Percentiles rank a stretch among this genome's conserved stretches.
phyloP scores from a whole-genome alignment of 495 filamentous ascomycete species.

The Penicillium silybi region DNA sequence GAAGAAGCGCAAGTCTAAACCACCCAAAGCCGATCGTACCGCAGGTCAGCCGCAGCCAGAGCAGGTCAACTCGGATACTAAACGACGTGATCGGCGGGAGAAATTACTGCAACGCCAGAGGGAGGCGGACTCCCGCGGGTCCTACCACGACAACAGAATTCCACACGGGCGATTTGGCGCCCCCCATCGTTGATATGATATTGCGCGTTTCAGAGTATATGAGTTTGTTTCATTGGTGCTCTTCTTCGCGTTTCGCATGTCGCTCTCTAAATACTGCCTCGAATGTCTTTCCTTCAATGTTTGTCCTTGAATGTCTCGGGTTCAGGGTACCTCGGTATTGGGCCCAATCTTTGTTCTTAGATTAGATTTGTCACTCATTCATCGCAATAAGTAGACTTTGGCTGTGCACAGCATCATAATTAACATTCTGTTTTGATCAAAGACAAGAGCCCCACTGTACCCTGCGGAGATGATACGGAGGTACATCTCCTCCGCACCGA shows the following conservation, averaged over 20 bases:
- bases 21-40: neutral
- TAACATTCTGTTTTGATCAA: neutral
- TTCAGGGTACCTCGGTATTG: neutral
- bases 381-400: neutral
- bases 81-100: conserved; percentile 25
- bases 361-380: neutral
- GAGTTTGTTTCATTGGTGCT: neutral
- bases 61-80: conserved; percentile 25
- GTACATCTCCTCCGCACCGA: conserved; percentile 5
- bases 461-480: neutral
- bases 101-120: conserved; percentile 8
- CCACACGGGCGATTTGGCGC: conserved; percentile 8
- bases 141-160: conserved; percentile 13
- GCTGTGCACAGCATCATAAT: neutral
- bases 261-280: neutral
- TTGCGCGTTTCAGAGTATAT: neutral
- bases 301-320: neutral
- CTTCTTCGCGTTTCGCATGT: neutral
- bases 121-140: conserved; percentile 6
- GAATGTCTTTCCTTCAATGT: neutral
- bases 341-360: neutral
- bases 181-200: neutral
- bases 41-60: conserved; percentile 3
- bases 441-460: neutral
- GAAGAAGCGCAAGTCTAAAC: neutral